These are phyloP conservation scores for Hanseniaspora sp. DNA, from an alignment of 1,139 yeast genomes.

Conservation along the genomic window DNA sequence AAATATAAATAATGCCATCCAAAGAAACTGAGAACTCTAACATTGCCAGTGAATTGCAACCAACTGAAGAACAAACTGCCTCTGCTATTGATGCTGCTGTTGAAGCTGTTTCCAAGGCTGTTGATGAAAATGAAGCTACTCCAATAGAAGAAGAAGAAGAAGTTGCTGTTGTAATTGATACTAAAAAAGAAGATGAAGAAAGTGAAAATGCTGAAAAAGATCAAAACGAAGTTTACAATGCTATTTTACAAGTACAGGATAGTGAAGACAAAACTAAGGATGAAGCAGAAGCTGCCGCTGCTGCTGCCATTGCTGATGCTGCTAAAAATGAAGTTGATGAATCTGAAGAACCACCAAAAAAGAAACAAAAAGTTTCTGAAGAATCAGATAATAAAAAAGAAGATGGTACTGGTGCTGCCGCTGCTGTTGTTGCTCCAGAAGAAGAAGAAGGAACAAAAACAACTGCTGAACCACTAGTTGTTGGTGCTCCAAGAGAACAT, in stretches of 20 bases:
- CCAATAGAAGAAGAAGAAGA: background rate
- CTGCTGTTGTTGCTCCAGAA: slow-evolving; percentile 26
- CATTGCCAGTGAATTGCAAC: slow-evolving; percentile 11
- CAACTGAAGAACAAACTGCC: background rate
- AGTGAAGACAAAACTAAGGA: background rate
- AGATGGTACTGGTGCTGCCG: slow-evolving; percentile 25
- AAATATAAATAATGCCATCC: background rate
- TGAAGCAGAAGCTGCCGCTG: slow-evolving; percentile 1
- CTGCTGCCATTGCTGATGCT: slow-evolving; percentile 11
- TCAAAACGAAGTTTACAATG: background rate
- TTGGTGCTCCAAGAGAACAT: slow-evolving; percentile 47
- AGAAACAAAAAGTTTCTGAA: slow-evolving; percentile 20
- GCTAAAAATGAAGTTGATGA: slow-evolving; percentile 19
- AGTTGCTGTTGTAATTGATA: background rate
- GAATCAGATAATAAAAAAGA: slow-evolving; percentile 22
- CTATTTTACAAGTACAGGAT: background rate
- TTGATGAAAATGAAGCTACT: background rate
- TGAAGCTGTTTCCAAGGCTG: background rate
- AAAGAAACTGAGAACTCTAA: slow-evolving; percentile 6
- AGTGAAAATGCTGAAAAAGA: slow-evolving; percentile 16
- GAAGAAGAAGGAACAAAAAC: slow-evolving; percentile 20
- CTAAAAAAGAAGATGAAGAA: slow-evolving; percentile 10
- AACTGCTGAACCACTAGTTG: slow-evolving; percentile 45
- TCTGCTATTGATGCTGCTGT: slow-evolving; percentile 6
- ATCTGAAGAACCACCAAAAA: slow-evolving; percentile 22